Evolutionary conservation across 176 grass and related monocot genomes (phyloP).

Genomic region (Otatea glauca): DNA sequence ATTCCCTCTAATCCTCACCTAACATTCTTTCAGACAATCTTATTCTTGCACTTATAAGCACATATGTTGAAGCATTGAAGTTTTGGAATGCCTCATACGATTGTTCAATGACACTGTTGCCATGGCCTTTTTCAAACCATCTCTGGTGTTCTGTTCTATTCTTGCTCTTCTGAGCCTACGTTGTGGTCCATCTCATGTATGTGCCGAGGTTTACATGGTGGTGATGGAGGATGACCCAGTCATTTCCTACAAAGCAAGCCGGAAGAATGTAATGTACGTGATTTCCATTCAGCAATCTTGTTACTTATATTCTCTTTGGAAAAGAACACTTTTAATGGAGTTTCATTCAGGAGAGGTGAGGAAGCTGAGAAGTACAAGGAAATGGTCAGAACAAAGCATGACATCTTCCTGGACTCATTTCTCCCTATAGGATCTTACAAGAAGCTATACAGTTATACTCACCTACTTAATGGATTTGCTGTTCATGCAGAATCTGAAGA

Average conservation of each 20-base stretch:
- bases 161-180: conserved; percentile 52
- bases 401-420: conserved; percentile 80
- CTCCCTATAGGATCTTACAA: conserved; percentile 71
- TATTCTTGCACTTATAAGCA: conserved; percentile 27
- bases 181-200: conserved; percentile 45
- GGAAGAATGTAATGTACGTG: conserved; percentile 57
- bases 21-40: conserved; percentile 43
- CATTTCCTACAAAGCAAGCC: conserved; percentile 59
- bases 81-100: conserved; percentile 36
- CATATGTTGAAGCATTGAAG: neutral
- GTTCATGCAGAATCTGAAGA: conserved; percentile 68
- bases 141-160: conserved; percentile 39
- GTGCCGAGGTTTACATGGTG: conserved; percentile 85
- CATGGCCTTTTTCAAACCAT: conserved; percentile 50
- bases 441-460: conserved; percentile 90
- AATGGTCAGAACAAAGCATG: conserved; percentile 66
- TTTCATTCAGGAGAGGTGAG: conserved; percentile 63
- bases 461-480: conserved; percentile 90
- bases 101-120: conserved; percentile 21
- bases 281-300: conserved; percentile 25
- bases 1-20: conserved; percentile 51
- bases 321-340: conserved; percentile 19
- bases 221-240: conserved; percentile 83
- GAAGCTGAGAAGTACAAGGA: conserved; percentile 77
- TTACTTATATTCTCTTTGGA: neutral